phyloP scores from a whole-genome alignment of 106 monocot genomes.

The Allium fistulosum region DNA sequence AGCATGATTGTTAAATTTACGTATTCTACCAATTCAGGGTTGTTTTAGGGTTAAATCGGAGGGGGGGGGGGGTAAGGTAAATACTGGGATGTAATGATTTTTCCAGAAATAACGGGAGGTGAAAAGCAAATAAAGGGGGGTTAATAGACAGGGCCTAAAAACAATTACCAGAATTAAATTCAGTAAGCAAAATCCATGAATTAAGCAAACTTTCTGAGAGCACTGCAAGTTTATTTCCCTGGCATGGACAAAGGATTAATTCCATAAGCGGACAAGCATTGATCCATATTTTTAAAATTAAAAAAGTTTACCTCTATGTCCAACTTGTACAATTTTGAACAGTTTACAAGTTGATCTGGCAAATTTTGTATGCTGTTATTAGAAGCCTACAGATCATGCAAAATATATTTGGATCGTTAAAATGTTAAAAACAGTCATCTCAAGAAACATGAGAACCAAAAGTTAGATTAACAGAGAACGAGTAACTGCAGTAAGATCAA shows the following conservation, averaged over 20 bases:
- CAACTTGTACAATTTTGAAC: constrained; percentile 67
- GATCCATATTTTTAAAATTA: background rate
- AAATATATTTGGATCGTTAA: background rate
- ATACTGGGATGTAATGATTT: too few relatives aligned
- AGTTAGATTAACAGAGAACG: background rate
- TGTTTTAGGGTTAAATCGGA: too few relatives aligned
- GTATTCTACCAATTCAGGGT: too few relatives aligned
- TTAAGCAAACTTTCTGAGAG: constrained; percentile 52
- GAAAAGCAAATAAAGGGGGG: too few relatives aligned
- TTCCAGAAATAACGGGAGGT: too few relatives aligned
- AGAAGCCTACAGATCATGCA: constrained; percentile 38
- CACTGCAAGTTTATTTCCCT: constrained; percentile 76
- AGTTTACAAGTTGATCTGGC: constrained; percentile 68
- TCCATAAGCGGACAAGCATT: background rate
- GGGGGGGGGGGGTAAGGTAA: too few relatives aligned
- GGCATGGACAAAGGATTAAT: constrained; percentile 13
- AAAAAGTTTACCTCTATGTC: constrained; percentile 69
- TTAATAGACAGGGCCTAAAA: too few relatives aligned
- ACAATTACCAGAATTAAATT: constrained; percentile 77
- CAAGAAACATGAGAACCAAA: background rate
- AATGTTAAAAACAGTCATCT: background rate
- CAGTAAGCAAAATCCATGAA: constrained; percentile 78
- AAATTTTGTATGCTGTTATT: constrained; percentile 54
- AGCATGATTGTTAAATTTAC: background rate
- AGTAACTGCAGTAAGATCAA: background rate